Percentiles rank a stretch among this genome's conserved stretches.
phyloP scores from a whole-genome alignment of 306 rosid genomes.

The Quillaja saponaria region DNA sequence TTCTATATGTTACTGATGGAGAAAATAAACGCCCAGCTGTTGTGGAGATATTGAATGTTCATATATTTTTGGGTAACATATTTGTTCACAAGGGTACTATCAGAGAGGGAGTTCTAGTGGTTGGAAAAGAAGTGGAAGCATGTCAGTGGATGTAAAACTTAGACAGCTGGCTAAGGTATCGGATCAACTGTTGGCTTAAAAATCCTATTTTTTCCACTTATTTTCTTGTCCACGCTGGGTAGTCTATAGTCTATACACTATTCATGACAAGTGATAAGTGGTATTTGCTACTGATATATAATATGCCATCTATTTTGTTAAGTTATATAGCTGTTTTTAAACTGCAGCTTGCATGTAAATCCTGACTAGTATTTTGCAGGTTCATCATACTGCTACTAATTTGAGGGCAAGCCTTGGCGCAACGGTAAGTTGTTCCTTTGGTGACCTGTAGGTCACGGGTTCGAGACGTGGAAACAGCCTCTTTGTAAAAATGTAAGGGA shows the following conservation, averaged over 20 bases:
- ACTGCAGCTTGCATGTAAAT: constrained; percentile 31
- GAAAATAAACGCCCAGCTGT: constrained; percentile 63
- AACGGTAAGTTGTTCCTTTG: too few relatives aligned
- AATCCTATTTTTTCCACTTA: too few relatives aligned
- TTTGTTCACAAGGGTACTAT: constrained; percentile 89
- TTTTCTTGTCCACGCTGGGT: too few relatives aligned
- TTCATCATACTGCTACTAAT: constrained; percentile 99
- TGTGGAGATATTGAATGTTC: constrained; percentile 85
- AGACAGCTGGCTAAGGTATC: too few relatives aligned
- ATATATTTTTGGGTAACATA: constrained; percentile 77
- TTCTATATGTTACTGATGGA: constrained; percentile 58
- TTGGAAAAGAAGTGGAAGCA: constrained; percentile 94
- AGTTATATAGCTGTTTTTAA: too few relatives aligned
- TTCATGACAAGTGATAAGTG: background rate
- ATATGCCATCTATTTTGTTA: background rate
- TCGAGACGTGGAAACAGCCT: too few relatives aligned
- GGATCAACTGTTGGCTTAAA: too few relatives aligned
- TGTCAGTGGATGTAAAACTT: constrained; percentile 70
- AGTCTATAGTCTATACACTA: too few relatives aligned
- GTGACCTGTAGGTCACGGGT: too few relatives aligned
- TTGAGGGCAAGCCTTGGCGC: too few relatives aligned
- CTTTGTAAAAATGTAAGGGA: too few relatives aligned
- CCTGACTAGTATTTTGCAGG: constrained; percentile 51
- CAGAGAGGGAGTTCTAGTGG: constrained; percentile 76
- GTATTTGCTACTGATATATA: background rate